Base-by-base conservation (phyloP, 371 early-diverging fungal genomes). In the Mucor lusitanicus region DNA sequence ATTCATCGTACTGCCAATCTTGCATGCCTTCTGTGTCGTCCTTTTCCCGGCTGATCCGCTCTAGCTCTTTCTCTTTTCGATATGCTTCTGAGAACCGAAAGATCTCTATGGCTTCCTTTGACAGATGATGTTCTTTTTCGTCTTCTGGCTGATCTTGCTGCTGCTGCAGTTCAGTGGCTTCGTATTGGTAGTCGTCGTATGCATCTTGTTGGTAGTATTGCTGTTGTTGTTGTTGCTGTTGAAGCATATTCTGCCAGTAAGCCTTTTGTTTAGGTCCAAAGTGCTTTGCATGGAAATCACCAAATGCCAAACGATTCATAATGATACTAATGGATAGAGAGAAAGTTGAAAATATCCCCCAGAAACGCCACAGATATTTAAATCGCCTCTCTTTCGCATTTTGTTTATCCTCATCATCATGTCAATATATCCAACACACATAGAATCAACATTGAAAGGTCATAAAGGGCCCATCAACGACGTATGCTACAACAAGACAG, bases 401-500 rank as follows among this genome's bases (percentile, higher is more conserved):
- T 53, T 30, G 37, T 27, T 28, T 28, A 50, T n/a, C n/a, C n/a
- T n/a, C 44, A 19, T 44, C 17, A 25, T 40, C 40, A 44, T 68
- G 44, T 40, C 50, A 53, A 55, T 76, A 53, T 83, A 78, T 64
- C 83, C 83, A 19, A 80, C 78, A 1, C 61, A 67, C 46, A 65
- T 76, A 27, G 65, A 73, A 46, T 75, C 76, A 44, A 80, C 78
- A 33, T 78, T 92, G 7, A 76, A 64, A n/a, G 85, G 84, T 9
- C 93, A 92, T 71, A 72, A 70, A 17, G 93, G 90, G 0, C 84
- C 92, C 9, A 81, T 93, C 28, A 87, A 91, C 70, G 79, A 76
- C 27, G 86, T 85, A 2, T 74, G 82, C n/a, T 93, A 88, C 64
- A 92, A 92, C 61, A 73, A 81, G 6, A 77, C 77, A 3, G 94